These are phyloP conservation scores for Martiniozyma abietophila DNA, from an alignment of 805 yeast genomes.

Conservation along the genomic window DNA sequence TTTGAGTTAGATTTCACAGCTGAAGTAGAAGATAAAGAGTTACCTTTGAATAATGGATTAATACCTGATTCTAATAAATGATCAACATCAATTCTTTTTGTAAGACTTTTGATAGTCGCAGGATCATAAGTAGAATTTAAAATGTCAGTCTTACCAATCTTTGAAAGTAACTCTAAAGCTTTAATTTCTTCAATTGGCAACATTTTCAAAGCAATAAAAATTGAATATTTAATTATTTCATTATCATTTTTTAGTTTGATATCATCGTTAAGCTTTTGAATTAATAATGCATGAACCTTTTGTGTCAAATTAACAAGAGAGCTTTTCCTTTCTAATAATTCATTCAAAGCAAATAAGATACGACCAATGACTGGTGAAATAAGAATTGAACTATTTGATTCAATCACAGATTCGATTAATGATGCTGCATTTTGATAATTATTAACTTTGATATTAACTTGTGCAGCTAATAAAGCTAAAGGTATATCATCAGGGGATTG, in stretches of 20 bases:
- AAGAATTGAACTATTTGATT: constrained; percentile 7
- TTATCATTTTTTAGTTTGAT: not conserved
- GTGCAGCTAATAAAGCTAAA: constrained; percentile 27
- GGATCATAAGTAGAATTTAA: constrained; percentile 9
- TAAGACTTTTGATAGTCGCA: constrained; percentile 20
- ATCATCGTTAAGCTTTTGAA: constrained; percentile 7
- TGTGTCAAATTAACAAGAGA: constrained; percentile 26
- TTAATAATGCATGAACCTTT: constrained; percentile 19
- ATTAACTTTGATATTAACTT: constrained; percentile 23
- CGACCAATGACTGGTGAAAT: constrained; percentile 41
- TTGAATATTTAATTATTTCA: constrained; percentile 22
- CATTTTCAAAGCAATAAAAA: constrained; percentile 29
- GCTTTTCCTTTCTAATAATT: constrained; percentile 31
- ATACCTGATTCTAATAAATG: constrained; percentile 23
- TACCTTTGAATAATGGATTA: constrained; percentile 17
- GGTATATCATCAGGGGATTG: constrained; percentile 24
- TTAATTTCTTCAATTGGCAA: constrained; percentile 26
- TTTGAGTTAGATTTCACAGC: constrained; percentile 10
- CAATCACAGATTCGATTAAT: constrained; percentile 27
- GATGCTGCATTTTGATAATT: constrained; percentile 28
- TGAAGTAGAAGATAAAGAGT: constrained; percentile 6
- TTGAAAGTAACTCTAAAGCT: constrained; percentile 24
- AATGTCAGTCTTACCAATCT: constrained; percentile 15
- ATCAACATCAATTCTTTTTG: constrained; percentile 25
- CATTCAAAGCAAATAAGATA: constrained; percentile 40